Conservation (phyloP, 345 rosid genomes). For the Excoecaria agallocha region DNA sequence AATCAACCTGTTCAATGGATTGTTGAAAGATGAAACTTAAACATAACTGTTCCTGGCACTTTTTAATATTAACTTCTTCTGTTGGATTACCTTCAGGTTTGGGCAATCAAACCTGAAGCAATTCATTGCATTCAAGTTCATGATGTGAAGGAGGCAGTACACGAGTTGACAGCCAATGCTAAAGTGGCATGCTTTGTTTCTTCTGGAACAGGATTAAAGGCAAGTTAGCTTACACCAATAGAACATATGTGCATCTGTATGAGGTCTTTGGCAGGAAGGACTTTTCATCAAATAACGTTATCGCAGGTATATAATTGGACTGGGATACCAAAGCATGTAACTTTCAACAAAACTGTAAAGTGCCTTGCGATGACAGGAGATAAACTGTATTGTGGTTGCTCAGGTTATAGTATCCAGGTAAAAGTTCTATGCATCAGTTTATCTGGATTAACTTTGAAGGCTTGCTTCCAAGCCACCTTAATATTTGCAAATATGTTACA, state of each 20-base stretch:
- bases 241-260: background rate
- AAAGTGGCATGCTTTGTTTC: conserved; percentile 49
- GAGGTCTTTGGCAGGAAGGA: background rate
- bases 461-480: background rate
- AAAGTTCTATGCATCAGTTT: background rate
- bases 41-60: background rate
- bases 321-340: conserved; percentile 51
- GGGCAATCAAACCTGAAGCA: conserved; percentile 52
- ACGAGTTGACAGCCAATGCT: conserved; percentile 44
- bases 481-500: background rate
- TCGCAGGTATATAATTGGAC: conserved; percentile 61
- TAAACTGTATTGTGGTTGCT: conserved; percentile 54
- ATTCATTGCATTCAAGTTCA: conserved; percentile 61
- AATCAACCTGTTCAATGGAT: too few species aligned
- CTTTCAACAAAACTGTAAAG: conserved; percentile 44
- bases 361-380: conserved; percentile 51
- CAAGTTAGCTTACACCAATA: conserved; percentile 16
- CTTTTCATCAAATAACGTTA: background rate
- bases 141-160: conserved; percentile 55
- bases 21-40: too few species aligned
- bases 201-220: conserved; percentile 60
- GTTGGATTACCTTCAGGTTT: conserved; percentile 35
- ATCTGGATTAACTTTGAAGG: background rate
- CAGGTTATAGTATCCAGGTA: conserved; percentile 62
- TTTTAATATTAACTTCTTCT: background rate